Evolutionary conservation across 106 monocot genomes (phyloP).

Genomic region (Gastrodia elata): DNA sequence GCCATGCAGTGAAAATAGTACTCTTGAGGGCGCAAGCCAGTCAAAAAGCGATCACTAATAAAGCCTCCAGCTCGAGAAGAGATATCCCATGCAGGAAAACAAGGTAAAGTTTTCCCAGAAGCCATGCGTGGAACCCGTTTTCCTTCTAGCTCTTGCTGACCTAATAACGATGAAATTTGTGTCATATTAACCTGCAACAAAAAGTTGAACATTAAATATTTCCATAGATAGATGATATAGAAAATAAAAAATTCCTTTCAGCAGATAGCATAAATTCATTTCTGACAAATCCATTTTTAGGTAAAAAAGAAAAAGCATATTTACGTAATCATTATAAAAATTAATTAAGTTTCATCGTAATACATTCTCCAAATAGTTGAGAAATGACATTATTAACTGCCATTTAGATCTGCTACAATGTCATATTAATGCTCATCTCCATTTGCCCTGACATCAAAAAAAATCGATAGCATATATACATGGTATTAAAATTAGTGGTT

Average conservation of each 20-base stretch:
- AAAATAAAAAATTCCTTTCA: not conserved
- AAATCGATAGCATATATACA: too few relatives aligned
- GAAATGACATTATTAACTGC: too few relatives aligned
- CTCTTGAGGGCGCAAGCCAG: constrained; percentile 93
- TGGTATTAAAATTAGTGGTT: too few relatives aligned
- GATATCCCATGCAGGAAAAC: constrained; percentile 94
- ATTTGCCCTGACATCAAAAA: too few relatives aligned
- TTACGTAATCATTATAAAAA: too few relatives aligned
- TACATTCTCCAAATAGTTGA: too few relatives aligned
- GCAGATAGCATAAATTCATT: not conserved
- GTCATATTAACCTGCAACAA: constrained; percentile 76
- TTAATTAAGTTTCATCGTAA: too few relatives aligned
- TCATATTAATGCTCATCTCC: too few relatives aligned
- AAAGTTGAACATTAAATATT: constrained; percentile 1
- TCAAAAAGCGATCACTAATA: constrained; percentile 88
- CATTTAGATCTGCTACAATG: too few relatives aligned
- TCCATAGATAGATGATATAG: not conserved
- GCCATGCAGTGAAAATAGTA: constrained; percentile 99
- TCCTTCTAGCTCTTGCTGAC: constrained; percentile 96
- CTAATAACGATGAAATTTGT: constrained; percentile 92
- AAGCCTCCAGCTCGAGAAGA: constrained; percentile 81
- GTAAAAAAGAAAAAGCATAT: too few relatives aligned
- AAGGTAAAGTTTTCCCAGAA: constrained; percentile 94
- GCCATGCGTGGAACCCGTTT: constrained; percentile 90
- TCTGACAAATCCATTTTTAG: too few relatives aligned